A percentile compares a stretch with the other conserved stretches of the same genome.
Evolutionary conservation across 805 yeast genomes (phyloP).

Genomic region (Zygosaccharomyces siamensis): DNA sequence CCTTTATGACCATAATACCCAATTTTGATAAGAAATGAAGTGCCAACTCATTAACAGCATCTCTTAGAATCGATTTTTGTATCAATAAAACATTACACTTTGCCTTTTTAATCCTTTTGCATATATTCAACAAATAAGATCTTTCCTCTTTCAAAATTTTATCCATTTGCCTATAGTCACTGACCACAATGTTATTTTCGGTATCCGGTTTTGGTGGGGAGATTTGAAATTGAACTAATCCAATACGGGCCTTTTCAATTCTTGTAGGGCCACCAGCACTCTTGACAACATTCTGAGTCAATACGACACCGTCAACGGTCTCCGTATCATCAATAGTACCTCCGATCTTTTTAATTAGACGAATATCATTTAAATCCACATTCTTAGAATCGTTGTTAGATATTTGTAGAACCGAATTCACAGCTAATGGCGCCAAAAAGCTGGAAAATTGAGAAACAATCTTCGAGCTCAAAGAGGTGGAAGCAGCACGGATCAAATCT

Average conservation of each 20-base stretch:
- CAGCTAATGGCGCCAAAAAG: slow-evolving; percentile 86
- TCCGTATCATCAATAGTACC: slow-evolving; percentile 97
- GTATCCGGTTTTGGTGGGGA: slow-evolving; percentile 97
- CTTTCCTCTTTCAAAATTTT: slow-evolving; percentile 97
- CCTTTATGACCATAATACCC: slow-evolving; percentile 90
- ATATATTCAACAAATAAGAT: slow-evolving; percentile 86
- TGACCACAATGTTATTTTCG: slow-evolving; percentile 96
- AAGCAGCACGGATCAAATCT: slow-evolving; percentile 83
- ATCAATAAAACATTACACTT: slow-evolving; percentile 89
- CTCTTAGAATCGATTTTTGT: slow-evolving; percentile 90
- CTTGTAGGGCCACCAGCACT: slow-evolving; percentile 93
- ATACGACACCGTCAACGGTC: slow-evolving; percentile 85
- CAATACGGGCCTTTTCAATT: slow-evolving; percentile 89
- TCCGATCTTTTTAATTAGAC: slow-evolving; percentile 89
- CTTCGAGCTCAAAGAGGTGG: slow-evolving; percentile 90
- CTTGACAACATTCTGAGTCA: slow-evolving; percentile 85
- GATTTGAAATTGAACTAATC: slow-evolving; percentile 85
- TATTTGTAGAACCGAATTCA: slow-evolving; percentile 84
- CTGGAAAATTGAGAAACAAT: slow-evolving; percentile 91
- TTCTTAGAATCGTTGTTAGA: slow-evolving; percentile 52
- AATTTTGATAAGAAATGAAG: slow-evolving; percentile 90
- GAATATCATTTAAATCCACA: slow-evolving; percentile 83
- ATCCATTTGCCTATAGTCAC: slow-evolving; percentile 98
- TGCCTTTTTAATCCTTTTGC: slow-evolving; percentile 94
- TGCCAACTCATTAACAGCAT: slow-evolving; percentile 91